phyloP scores from a whole-genome alignment of 805 yeast species.

The Peterozyma xylosa region DNA sequence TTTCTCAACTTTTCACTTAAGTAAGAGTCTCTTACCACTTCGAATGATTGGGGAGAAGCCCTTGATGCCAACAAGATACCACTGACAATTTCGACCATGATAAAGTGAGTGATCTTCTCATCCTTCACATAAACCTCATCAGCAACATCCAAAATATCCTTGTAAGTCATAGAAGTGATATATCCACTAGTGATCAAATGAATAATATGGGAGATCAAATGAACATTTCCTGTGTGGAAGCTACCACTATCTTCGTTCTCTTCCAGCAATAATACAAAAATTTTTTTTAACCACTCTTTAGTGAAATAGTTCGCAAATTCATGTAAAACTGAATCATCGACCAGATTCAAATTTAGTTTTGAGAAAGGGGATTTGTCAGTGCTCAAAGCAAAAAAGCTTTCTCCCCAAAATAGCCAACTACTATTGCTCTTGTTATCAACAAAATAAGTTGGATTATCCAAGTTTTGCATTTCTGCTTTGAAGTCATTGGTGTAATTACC shows the following conservation, averaged over 20 bases:
- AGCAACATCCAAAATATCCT: conserved; percentile 46
- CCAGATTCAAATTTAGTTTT: conserved; percentile 33
- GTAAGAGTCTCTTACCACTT: conserved; percentile 34
- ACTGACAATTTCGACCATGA: conserved; percentile 60
- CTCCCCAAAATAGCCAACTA: conserved; percentile 79
- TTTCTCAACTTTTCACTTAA: conserved; percentile 33
- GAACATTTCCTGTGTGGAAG: conserved; percentile 60
- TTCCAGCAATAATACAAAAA: conserved; percentile 46
- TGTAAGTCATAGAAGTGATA: conserved; percentile 32
- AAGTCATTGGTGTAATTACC: conserved; percentile 32
- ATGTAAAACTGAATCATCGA: conserved; percentile 21
- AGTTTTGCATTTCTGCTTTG: conserved; percentile 42
- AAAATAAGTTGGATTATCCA: conserved; percentile 39
- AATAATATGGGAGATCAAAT: conserved; percentile 43
- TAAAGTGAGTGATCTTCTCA: conserved; percentile 73
- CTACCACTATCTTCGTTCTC: conserved; percentile 65
- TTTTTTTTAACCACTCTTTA: conserved; percentile 49
- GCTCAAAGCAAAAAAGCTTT: conserved; percentile 16
- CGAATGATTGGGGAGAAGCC: conserved; percentile 26
- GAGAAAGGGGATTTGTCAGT: too few species aligned
- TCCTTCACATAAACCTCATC: conserved; percentile 46
- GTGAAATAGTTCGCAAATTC: conserved; percentile 37
- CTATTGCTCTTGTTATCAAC: conserved; percentile 47
- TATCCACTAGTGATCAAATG: conserved; percentile 38
- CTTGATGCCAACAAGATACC: conserved; percentile 52